Evolutionary conservation across 2,329 filamentous ascomycete species (phyloP), one percentile per base, ranked within the genome.

Genomic region (Amauroascus niger): DNA sequence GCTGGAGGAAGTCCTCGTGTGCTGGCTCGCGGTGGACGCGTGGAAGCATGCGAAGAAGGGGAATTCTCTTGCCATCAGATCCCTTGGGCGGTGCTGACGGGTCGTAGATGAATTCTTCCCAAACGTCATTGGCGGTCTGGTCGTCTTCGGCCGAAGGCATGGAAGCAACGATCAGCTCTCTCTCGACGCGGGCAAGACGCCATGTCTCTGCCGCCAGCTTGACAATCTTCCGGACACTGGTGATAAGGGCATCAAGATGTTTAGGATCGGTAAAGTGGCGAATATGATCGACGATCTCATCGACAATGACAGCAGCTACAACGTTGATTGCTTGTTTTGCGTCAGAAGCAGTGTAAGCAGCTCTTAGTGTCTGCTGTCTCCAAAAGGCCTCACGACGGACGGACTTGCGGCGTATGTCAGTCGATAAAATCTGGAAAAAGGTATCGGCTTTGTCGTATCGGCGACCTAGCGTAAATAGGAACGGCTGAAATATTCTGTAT

Each of bases 161-260:
- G 1, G 67, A 70, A 2, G 78, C 78, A 9, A 72, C 67, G 47
- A 81, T 76, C 58, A 78, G 71, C 60, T 79, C 77, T 16, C 77
- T 71, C 62, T 80, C 78, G 30, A 81, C 73, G 8, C 78, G 73
- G 4, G 77, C 78, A 60, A 78, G 76, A 18, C 78, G 69, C 78
- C 78, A 81, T 6, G 77, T 79, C 63, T 80, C 76, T 1, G 78
- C 77, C 1, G 78, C 78, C 18, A 78, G 69, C 60, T 80, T 81
- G 47, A 80, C 77, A 43, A 80, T 78, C 54, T 74, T 71, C 37
- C 77, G 72, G 5, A 80, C 74, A 2, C 72, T 73, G 13, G 71
- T 70, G 44, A 74, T 68, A 45, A 80, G 70, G n/a, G 69, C 65
- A 55, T 79, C 76, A 49, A 77, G 70, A 50, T 75, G 71, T 44